Conservation (phyloP, 129 eudicot species). For the Apium graveolens region DNA sequence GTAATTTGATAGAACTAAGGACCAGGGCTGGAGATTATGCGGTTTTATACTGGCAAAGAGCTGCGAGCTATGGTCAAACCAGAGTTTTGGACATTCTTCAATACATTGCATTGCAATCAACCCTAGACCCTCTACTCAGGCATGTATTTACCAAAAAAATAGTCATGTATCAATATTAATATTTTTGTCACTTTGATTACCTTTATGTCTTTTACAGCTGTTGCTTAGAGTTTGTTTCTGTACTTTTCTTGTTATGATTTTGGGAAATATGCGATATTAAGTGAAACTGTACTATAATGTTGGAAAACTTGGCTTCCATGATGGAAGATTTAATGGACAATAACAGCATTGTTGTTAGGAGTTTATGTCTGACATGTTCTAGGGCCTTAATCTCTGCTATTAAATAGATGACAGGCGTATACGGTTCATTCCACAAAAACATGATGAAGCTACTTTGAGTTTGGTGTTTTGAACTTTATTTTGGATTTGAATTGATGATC, state of each 20-base stretch:
- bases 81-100: too few species aligned
- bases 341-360: not conserved
- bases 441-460: not conserved
- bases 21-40: conserved; percentile 86
- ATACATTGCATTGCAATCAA: conserved; percentile 82
- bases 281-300: not conserved
- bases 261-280: not conserved
- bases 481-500: not conserved
- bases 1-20: too few species aligned
- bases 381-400: not conserved
- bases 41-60: conserved; percentile 56
- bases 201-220: not conserved
- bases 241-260: not conserved
- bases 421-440: not conserved
- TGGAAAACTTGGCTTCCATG: not conserved
- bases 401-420: not conserved
- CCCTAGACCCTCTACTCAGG: conserved; percentile 68
- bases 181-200: not conserved
- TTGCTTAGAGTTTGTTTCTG: too few species aligned
- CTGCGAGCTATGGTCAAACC: conserved; percentile 67
- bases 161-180: not conserved
- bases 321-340: not conserved
- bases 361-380: not conserved
- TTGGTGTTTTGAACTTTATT: not conserved
- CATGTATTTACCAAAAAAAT: conserved; percentile 15